phyloP scores from a whole-genome alignment of 164 flowering plant species.

The Nelumbo lutea region DNA sequence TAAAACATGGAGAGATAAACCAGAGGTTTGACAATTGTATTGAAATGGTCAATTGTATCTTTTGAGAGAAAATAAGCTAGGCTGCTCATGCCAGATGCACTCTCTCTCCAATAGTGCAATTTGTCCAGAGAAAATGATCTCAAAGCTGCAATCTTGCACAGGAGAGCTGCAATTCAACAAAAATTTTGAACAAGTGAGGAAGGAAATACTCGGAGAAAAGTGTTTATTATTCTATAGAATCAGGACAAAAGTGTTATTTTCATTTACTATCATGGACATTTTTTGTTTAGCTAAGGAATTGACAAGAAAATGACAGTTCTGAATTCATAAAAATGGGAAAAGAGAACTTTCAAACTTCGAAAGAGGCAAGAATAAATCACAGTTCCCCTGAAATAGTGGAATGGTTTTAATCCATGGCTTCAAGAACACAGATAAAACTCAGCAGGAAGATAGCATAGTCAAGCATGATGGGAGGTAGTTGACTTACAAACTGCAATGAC shows the following conservation, averaged over 20 bases:
- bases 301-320: background rate
- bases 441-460: background rate
- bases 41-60: constrained; percentile 84
- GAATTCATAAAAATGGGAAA: background rate
- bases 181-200: constrained; percentile 10
- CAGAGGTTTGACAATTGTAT: constrained; percentile 74
- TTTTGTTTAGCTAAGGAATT: background rate
- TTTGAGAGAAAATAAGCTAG: constrained; percentile 83
- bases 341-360: background rate
- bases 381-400: background rate
- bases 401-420: constrained; percentile 1
- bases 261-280: background rate
- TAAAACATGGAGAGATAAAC: constrained; percentile 97
- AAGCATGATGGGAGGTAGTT: background rate
- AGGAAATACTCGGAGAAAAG: background rate
- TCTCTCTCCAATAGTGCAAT: constrained; percentile 87
- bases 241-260: too few species aligned
- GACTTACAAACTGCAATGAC: constrained; percentile 96
- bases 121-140: constrained; percentile 89
- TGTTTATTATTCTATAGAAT: background rate
- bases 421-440: background rate
- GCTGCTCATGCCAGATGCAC: constrained; percentile 87
- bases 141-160: constrained; percentile 84
- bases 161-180: constrained; percentile 59
- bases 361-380: background rate